Conservation (phyloP, 441 rosid species). For the Jatropha podagrica region DNA sequence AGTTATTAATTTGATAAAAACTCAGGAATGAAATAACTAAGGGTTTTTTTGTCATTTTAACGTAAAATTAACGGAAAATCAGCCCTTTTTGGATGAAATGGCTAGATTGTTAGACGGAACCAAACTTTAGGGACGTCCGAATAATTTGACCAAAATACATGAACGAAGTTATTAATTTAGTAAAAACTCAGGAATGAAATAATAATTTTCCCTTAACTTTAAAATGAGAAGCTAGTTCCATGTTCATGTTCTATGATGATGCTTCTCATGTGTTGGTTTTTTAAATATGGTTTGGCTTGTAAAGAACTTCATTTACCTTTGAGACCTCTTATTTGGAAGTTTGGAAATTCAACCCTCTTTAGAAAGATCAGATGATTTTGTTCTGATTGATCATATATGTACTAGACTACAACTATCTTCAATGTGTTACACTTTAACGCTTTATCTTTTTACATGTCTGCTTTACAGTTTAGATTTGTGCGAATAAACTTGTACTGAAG, state of each 20-base stretch:
- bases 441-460: not conserved
- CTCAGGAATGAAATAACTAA: too few species aligned
- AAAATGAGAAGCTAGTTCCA: not conserved
- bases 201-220: too few species aligned
- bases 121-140: too few species aligned
- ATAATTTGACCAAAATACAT: too few species aligned
- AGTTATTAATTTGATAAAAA: too few species aligned
- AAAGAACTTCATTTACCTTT: not conserved
- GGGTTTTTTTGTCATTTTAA: too few species aligned
- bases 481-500: not conserved
- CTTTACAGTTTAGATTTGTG: slow-evolving; percentile 6
- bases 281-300: not conserved
- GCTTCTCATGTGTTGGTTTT: not conserved
- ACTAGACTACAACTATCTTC: not conserved
- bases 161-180: too few species aligned
- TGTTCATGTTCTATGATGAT: not conserved
- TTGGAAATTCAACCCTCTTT: not conserved
- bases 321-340: not conserved
- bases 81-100: too few species aligned
- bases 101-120: too few species aligned
- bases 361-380: not conserved
- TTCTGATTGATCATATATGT: not conserved
- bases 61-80: too few species aligned
- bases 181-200: too few species aligned
- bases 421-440: not conserved